Conservation (phyloP, 2,329 filamentous ascomycete species). For the Elsinoe necatrix region DNA sequence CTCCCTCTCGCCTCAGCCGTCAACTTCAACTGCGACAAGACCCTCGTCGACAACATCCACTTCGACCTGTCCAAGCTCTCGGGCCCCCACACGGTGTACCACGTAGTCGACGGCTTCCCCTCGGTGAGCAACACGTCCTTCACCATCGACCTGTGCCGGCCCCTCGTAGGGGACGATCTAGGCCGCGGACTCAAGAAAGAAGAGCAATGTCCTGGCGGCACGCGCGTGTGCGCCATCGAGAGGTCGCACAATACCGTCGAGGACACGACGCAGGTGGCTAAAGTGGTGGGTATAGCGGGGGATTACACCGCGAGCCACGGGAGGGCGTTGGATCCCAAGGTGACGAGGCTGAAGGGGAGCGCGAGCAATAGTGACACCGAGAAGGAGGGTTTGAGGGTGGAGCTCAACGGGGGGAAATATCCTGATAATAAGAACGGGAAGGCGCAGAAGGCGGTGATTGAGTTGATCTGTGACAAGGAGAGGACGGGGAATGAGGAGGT, state of each 20-base stretch:
- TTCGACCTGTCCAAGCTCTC: slow-evolving; percentile 58
- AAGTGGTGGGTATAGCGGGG: slow-evolving; percentile 67
- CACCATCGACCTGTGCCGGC: slow-evolving; percentile 67
- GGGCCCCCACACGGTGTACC: slow-evolving; percentile 61
- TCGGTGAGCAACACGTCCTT: slow-evolving; percentile 66
- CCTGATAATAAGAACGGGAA: slow-evolving; percentile 41
- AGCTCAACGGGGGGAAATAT: slow-evolving; percentile 53
- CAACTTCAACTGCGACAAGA: slow-evolving; percentile 54
- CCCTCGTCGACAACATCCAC: slow-evolving; percentile 49
- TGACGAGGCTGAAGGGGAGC: slow-evolving; percentile 57
- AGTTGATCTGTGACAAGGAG: slow-evolving; percentile 72
- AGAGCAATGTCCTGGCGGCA: slow-evolving; percentile 59
- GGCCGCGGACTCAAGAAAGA: slow-evolving; percentile 40
- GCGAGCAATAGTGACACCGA: slow-evolving; percentile 56
- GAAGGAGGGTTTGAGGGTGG: slow-evolving; percentile 63
- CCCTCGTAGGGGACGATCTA: slow-evolving; percentile 53
- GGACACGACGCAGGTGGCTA: slow-evolving; percentile 42
- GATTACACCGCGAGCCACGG: slow-evolving; percentile 54
- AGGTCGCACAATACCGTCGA: slow-evolving; percentile 45
- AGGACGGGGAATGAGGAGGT: slow-evolving; percentile 63
- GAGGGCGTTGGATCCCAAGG: slow-evolving; percentile 54
- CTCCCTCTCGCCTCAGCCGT: slow-evolving; percentile 34
- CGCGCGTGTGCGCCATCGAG: slow-evolving; percentile 70
- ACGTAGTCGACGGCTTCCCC: slow-evolving; percentile 39
- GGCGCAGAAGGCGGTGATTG: slow-evolving; percentile 68